Base-by-base conservation (phyloP, 208 protist genomes). In the Leishmania major region DNA sequence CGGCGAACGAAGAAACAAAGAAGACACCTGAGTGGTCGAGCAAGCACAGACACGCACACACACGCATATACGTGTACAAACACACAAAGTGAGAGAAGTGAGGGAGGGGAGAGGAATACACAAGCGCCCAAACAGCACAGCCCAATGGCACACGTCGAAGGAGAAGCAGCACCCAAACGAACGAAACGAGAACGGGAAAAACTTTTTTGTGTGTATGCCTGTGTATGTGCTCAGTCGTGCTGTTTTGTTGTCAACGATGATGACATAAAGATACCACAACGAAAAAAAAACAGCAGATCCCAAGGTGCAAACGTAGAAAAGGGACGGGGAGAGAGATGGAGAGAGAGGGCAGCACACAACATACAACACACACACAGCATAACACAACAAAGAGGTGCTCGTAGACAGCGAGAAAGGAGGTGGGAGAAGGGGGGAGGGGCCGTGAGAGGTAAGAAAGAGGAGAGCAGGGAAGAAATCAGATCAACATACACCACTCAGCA, bases 391-490 rank as follows among this genome's bases (percentile, higher is more conserved):
- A n/a, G 45, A 49, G 69, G 43, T 62, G 28, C 25, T 31, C 8
- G 25, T 62, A 62, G 57, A 31, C 57, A 7, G 57, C 57, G 37
- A 40, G 37, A 45, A 19, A 17, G 37, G n/a, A 28, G 35, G 66
- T 7, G 49, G 28, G n/a, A 75, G 11, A 22, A 35, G 1, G n/a
- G 17, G 53, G 10, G n/a, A 35, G 69, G 25, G 37, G 17, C 72
- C 13, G 40, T 35, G 49, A 76, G 43, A 70, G 75, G 19, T 40
- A 17, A 75, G 60, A 75, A 37, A 13, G 13, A 69, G 25, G 37
- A 37, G 57, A 77, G n/a, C 8, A 64, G 47, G 45, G 43, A 47
- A 59, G 69, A 70, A 49, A 75, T 55, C 25, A 75, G 37, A 66
- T 13, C 10, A 43, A 4, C 37, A 72, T 43, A 47, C 17, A 74